A percentile compares a stretch with the other conserved stretches of the same genome.
Conservation (phyloP, 1,284 basidiomycete genomes). For the Coniophora puteana region DNA sequence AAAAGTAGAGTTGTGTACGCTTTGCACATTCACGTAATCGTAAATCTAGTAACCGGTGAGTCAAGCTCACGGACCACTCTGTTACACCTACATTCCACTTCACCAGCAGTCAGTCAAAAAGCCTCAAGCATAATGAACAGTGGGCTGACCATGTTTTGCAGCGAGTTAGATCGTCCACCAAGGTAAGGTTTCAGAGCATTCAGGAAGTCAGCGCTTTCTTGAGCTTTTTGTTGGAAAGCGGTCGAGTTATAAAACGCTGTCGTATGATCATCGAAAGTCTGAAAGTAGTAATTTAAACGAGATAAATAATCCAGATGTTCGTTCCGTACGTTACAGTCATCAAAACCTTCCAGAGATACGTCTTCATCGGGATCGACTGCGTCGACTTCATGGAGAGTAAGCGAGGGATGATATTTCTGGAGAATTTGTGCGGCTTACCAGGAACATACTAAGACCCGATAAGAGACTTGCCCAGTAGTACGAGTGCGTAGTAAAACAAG, state of each 20-base stretch:
- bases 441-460: background rate
- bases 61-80: background rate
- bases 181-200: slow-evolving; percentile 48
- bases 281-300: slow-evolving; percentile 3
- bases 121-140: too few relatives aligned
- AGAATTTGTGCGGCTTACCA: background rate
- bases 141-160: slow-evolving; percentile 61
- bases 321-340: slow-evolving; percentile 54
- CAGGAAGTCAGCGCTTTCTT: slow-evolving; percentile 54
- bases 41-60: slow-evolving; percentile 50
- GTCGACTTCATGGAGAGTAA: slow-evolving; percentile 46
- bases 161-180: slow-evolving; percentile 50
- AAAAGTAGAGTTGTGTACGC: slow-evolving; percentile 67
- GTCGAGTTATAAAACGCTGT: slow-evolving; percentile 47
- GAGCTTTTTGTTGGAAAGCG: slow-evolving; percentile 49
- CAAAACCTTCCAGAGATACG: slow-evolving; percentile 62
- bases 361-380: slow-evolving; percentile 60
- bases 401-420: slow-evolving; percentile 20
- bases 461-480: background rate
- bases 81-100: slow-evolving; percentile 58
- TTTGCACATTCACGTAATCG: slow-evolving; percentile 73
- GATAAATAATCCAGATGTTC: slow-evolving; percentile 22
- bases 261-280: slow-evolving; percentile 54
- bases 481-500: background rate
- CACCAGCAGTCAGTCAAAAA: background rate